These are phyloP conservation scores for Xanthoparmelia taractica DNA, from an alignment of 495 filamentous ascomycete genomes.

Conservation along the genomic window DNA sequence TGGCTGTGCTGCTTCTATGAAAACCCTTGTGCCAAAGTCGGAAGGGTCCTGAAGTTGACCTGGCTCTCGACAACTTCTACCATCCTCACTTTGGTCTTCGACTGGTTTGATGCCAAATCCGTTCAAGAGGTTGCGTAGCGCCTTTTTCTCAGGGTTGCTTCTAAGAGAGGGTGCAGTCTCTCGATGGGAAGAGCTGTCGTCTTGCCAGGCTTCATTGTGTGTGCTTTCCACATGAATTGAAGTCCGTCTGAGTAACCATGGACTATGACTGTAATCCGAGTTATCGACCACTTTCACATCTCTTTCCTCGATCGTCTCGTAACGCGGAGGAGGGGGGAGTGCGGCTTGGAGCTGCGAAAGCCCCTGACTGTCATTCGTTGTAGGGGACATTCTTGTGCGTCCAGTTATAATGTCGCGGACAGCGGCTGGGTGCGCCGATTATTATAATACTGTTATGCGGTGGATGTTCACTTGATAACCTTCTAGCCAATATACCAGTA, in stretches of 20 bases:
- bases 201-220: neutral
- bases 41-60: neutral
- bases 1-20: slow-evolving; percentile 6
- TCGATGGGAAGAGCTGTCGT: neutral
- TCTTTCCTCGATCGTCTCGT: slow-evolving; percentile 3
- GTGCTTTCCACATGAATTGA: slow-evolving; percentile 16
- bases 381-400: neutral
- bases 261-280: neutral
- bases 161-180: neutral
- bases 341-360: neutral
- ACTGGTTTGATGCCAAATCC: neutral
- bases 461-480: neutral
- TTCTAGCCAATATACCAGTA: neutral
- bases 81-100: neutral
- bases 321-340: slow-evolving; percentile 10
- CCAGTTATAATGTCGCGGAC: neutral
- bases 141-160: neutral
- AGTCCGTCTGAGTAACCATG: slow-evolving; percentile 15
- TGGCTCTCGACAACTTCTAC: neutral
- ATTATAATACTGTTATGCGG: neutral
- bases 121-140: neutral
- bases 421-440: neutral
- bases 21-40: neutral
- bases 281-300: slow-evolving; percentile 3
- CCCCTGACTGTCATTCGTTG: neutral